Evolutionary conservation across 768 basidiomycete species (phyloP).

Genomic region (Galerina sulciceps): DNA sequence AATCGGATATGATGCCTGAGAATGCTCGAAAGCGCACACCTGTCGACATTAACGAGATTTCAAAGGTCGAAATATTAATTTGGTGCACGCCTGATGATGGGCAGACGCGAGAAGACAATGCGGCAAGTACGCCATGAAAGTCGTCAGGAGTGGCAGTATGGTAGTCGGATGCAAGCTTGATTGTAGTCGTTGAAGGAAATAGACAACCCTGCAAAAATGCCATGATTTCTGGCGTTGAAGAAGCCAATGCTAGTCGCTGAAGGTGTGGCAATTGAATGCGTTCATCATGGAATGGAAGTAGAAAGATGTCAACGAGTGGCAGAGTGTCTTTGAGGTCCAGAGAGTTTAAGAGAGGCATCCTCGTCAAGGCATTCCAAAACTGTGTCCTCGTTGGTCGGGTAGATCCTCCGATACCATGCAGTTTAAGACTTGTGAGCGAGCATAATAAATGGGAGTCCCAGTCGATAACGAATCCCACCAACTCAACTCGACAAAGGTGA

Average conservation of each 20-base stretch:
- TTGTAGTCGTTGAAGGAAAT: neutral
- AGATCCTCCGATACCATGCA: neutral
- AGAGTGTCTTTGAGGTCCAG: constrained; percentile 1
- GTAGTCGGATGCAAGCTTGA: neutral
- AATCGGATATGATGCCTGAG: neutral
- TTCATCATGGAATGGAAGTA: neutral
- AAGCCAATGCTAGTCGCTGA: neutral
- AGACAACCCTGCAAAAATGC: neutral
- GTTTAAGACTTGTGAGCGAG: constrained; percentile 1
- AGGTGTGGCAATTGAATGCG: neutral
- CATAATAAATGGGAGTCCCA: constrained; percentile 3
- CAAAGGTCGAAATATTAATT: too few species aligned
- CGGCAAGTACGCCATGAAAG: too few species aligned
- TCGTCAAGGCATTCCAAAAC: neutral
- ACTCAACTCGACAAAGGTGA: neutral
- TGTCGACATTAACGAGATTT: neutral
- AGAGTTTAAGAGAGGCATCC: neutral
- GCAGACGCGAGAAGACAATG: too few species aligned
- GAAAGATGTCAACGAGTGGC: neutral
- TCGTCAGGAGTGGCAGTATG: too few species aligned
- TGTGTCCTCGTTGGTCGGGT: neutral
- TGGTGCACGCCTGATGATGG: too few species aligned
- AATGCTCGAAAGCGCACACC: neutral
- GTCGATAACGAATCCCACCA: neutral
- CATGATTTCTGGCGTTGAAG: neutral